Evolutionary conservation across 495 filamentous ascomycete species (phyloP).

Genomic region (Trypethelium eluteriae): DNA sequence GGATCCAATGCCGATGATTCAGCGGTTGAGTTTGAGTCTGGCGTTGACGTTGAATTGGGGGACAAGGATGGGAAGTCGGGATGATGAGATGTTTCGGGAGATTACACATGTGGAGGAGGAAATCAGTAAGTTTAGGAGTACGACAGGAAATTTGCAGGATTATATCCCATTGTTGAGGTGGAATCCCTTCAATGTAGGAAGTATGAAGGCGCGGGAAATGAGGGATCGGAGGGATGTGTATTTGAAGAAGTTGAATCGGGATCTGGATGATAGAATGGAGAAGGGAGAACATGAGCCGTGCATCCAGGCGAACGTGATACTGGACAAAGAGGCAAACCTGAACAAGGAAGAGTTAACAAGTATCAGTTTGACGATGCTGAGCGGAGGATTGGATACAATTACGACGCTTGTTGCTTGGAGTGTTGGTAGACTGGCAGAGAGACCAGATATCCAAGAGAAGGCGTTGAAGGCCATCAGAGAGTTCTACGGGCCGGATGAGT

Average conservation of each 20-base stretch:
- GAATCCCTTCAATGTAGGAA: constrained; percentile 48
- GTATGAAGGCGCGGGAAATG: constrained; percentile 49
- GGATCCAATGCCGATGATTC: constrained; percentile 55
- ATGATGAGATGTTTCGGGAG: constrained; percentile 54
- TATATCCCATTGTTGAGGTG: constrained; percentile 55
- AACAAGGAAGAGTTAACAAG: constrained; percentile 52
- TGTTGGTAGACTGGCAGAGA: constrained; percentile 49
- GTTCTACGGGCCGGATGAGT: constrained; percentile 46
- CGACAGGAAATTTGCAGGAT: constrained; percentile 56
- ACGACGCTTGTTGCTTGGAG: constrained; percentile 58
- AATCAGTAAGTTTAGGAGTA: constrained; percentile 51
- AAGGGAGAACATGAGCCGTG: constrained; percentile 55
- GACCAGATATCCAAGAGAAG: constrained; percentile 54
- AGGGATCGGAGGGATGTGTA: constrained; percentile 55
- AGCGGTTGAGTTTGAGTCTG: constrained; percentile 49
- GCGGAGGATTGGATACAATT: constrained; percentile 56
- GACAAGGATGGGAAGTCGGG: constrained; percentile 47
- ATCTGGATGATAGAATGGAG: constrained; percentile 50
- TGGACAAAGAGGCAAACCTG: constrained; percentile 53
- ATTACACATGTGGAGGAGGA: constrained; percentile 57
- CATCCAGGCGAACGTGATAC: constrained; percentile 57
- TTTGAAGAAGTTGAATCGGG: constrained; percentile 44
- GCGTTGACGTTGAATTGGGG: constrained; percentile 59
- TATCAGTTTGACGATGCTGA: constrained; percentile 57
- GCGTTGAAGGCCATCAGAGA: constrained; percentile 48